Evolutionary conservation across 2,329 filamentous ascomycete species (phyloP).

Genomic region (Ascochyta fabae): DNA sequence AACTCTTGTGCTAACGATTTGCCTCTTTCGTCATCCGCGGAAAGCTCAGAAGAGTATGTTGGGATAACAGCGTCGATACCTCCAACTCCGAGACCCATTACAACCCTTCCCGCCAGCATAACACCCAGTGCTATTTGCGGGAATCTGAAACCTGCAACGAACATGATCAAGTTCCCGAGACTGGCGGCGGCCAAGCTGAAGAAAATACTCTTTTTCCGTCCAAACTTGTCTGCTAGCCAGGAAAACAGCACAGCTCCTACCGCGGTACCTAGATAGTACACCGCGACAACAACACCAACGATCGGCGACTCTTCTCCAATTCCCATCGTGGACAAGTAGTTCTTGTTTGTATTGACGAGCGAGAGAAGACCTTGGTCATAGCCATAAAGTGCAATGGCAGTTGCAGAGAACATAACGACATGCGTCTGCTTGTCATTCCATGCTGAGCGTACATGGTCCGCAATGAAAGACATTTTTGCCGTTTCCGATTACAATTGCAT

Average conservation of each 20-base stretch:
- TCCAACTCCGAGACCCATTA: conserved; percentile 65
- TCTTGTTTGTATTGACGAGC: conserved; percentile 61
- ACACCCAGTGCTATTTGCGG: conserved; percentile 52
- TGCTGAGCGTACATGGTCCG: conserved; percentile 27
- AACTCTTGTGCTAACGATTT: conserved; percentile 68
- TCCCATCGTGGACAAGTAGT: conserved; percentile 65
- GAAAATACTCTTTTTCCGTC: conserved; percentile 64
- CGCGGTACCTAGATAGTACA: conserved; percentile 69
- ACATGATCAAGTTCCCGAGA: conserved; percentile 67
- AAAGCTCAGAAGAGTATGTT: conserved; percentile 64
- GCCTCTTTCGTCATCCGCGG: conserved; percentile 63
- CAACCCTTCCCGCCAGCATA: conserved; percentile 58
- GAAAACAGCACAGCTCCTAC: conserved; percentile 64
- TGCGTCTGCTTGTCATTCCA: conserved; percentile 52
- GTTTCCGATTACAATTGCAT: conserved; percentile 7
- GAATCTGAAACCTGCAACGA: conserved; percentile 60
- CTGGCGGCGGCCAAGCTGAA: conserved; percentile 60
- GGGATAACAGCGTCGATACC: conserved; percentile 68
- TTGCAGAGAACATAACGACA: conserved; percentile 61
- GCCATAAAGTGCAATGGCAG: conserved; percentile 62
- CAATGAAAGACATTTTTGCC: conserved; percentile 21
- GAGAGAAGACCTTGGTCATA: conserved; percentile 59
- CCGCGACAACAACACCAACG: conserved; percentile 65
- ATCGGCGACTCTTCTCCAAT: conserved; percentile 58
- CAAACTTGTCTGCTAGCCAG: conserved; percentile 60